Base-by-base conservation (phyloP, 352 stramenopile species). In the Globisporangium nagaii region DNA sequence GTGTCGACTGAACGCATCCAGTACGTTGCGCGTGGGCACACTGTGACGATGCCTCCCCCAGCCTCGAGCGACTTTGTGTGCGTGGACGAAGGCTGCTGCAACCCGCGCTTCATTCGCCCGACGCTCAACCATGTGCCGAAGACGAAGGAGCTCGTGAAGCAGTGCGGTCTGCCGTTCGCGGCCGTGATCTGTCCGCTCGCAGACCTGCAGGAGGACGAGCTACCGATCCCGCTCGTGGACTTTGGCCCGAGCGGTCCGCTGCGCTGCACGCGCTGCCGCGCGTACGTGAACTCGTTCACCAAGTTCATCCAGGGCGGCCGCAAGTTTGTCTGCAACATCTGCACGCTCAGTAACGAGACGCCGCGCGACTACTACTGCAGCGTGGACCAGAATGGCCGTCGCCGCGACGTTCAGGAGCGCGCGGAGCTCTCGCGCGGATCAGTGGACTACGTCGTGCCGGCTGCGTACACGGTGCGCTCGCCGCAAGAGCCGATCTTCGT, bases 321-420 rank as follows among this genome's bases (percentile, higher is more conserved):
- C 58, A 88, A 89, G 59, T 96, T 93, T 58, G 78, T 90, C 25
- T 96, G 87, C 74, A 95, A 96, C 68, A 89, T 96, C 56, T 96
- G 87, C 57, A 68, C 73, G 51, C 74, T 93, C 4, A 62, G 81
- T 57, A 95, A 95, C 64, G 78, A 94, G 54, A 90, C 84, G 6
- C 83, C 86, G 10, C 75, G 81, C 1, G 79, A 93, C 40, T 96
- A 95, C 58, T 90, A 94, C 60, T 92, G 86, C 75, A 86, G 71
- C 44, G 78, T 93, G 62, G 86, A 96, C 60, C 83, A 91, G 60
- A 86, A 90, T 37, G 85, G 85, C 30, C 82, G 78, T 10, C 85
- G 86, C 3, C 83, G 84, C 30, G 86, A 95, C 49, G 80, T 88
- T 40, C 67, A 90, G 44, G 75, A 92, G 51, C 84, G 85, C 20